phyloP scores from a whole-genome alignment of 768 basidiomycete species.

The Suillus spraguei region DNA sequence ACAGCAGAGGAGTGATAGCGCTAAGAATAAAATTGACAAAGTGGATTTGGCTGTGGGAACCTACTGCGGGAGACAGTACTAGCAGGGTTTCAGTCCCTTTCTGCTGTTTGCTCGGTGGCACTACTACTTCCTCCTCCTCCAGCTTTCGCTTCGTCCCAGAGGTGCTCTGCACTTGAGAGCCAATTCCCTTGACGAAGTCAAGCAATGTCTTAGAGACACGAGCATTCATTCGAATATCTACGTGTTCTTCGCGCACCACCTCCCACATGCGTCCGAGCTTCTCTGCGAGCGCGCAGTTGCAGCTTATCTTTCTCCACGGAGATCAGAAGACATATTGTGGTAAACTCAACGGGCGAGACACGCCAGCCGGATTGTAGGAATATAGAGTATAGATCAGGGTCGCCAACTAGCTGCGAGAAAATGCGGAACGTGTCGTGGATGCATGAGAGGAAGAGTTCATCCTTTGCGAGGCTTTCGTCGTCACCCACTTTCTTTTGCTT shows the following conservation, averaged over 20 bases:
- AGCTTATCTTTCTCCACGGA: conserved; percentile 46
- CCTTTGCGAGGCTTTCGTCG: conserved; percentile 30
- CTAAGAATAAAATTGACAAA: background rate
- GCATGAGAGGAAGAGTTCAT: too few species aligned
- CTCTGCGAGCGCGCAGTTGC: conserved; percentile 41
- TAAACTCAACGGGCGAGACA: too few species aligned
- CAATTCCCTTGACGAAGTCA: conserved; percentile 46
- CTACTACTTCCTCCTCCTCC: conserved; percentile 20
- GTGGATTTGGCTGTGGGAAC: background rate
- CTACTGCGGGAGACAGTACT: background rate
- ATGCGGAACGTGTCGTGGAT: too few species aligned
- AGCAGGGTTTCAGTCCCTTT: conserved; percentile 5
- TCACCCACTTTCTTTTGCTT: conserved; percentile 22
- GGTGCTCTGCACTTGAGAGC: conserved; percentile 8
- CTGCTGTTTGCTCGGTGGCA: conserved; percentile 12
- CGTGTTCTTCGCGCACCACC: conserved; percentile 53
- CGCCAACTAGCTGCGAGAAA: too few species aligned
- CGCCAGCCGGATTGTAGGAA: too few species aligned
- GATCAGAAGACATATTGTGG: too few species aligned
- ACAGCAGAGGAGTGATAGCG: background rate
- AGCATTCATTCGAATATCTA: conserved; percentile 68
- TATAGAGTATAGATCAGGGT: too few species aligned
- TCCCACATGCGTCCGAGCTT: conserved; percentile 55
- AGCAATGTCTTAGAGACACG: conserved; percentile 59
- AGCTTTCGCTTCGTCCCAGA: conserved; percentile 27